These are phyloP conservation scores for Diutina neorugosa DNA, from an alignment of 1,139 yeast genomes.

Conservation along the genomic window DNA sequence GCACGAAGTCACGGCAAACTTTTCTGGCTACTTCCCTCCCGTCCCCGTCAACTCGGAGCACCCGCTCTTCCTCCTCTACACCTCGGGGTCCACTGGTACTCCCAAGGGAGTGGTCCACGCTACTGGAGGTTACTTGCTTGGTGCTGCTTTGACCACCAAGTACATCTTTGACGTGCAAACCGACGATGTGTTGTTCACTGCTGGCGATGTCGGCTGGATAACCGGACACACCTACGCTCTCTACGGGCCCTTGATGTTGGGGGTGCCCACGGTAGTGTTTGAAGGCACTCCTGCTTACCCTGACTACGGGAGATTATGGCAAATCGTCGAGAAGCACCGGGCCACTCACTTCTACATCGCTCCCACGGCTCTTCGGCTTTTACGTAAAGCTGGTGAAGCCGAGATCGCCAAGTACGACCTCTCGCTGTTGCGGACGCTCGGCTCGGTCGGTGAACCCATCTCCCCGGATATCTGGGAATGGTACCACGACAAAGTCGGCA, in stretches of 20 bases:
- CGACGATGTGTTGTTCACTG: constrained; percentile 84
- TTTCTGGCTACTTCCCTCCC: constrained; percentile 79
- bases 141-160: constrained; percentile 89
- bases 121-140: constrained; percentile 88
- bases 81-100: constrained; percentile 95
- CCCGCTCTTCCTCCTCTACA: constrained; percentile 85
- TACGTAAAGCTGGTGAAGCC: constrained; percentile 85
- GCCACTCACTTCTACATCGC: constrained; percentile 98
- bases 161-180: constrained; percentile 88
- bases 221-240: constrained; percentile 96
- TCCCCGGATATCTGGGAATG: constrained; percentile 98
- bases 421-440: constrained; percentile 83
- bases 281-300: constrained; percentile 99
- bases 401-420: constrained; percentile 81
- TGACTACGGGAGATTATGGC: constrained; percentile 94
- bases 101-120: constrained; percentile 97
- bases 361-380: constrained; percentile 91
- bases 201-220: constrained; percentile 99
- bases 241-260: constrained; percentile 84
- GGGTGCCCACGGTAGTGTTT: constrained; percentile 84
- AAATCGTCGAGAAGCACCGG: constrained; percentile 82
- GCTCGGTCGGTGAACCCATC: constrained; percentile 98
- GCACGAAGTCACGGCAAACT: constrained; percentile 77
- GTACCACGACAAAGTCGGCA: constrained; percentile 90
- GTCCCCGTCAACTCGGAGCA: constrained; percentile 84